phyloP scores from a whole-genome alignment of 2,329 filamentous ascomycete species.

The Westerdykella aurantiaca region DNA sequence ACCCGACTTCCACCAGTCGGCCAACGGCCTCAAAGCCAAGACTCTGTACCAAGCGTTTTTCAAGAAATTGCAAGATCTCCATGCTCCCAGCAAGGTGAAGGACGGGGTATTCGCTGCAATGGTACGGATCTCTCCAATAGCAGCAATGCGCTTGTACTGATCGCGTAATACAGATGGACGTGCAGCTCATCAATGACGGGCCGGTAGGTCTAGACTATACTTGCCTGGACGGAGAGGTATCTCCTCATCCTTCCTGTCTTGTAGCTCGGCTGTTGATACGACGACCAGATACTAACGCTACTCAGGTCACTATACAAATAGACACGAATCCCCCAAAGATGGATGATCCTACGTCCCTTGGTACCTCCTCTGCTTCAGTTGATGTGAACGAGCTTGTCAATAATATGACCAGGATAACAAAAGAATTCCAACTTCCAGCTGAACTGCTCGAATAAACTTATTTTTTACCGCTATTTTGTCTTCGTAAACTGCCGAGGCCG shows the following conservation, averaged over 20 bases:
- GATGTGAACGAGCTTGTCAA: constrained; percentile 25
- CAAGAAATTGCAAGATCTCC: constrained; percentile 65
- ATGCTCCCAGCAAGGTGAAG: constrained; percentile 70
- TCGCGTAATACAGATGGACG: constrained; percentile 61
- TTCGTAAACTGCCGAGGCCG: no score
- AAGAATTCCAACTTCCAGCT: constrained; percentile 29
- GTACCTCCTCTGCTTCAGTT: constrained; percentile 12
- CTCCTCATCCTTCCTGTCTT: neutral
- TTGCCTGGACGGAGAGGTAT: constrained; percentile 54
- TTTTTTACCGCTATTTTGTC: neutral
- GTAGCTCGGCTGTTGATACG: neutral
- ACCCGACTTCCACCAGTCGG: constrained; percentile 88
- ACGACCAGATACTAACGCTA: constrained; percentile 2
- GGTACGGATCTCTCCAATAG: constrained; percentile 27
- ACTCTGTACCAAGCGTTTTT: constrained; percentile 81
- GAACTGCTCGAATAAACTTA: constrained; percentile 27
- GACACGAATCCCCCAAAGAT: constrained; percentile 44
- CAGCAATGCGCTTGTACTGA: no score
- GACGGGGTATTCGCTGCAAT: constrained; percentile 97
- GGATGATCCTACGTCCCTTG: constrained; percentile 20
- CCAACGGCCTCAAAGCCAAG: constrained; percentile 70
- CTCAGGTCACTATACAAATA: constrained; percentile 46
- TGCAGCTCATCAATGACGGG: constrained; percentile 82
- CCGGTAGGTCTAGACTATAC: constrained; percentile 59
- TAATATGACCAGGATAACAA: constrained; percentile 28